These are phyloP conservation scores for Fennellomyces sp. DNA, from an alignment of 371 early-diverging fungal genomes.

Conservation along the genomic window DNA sequence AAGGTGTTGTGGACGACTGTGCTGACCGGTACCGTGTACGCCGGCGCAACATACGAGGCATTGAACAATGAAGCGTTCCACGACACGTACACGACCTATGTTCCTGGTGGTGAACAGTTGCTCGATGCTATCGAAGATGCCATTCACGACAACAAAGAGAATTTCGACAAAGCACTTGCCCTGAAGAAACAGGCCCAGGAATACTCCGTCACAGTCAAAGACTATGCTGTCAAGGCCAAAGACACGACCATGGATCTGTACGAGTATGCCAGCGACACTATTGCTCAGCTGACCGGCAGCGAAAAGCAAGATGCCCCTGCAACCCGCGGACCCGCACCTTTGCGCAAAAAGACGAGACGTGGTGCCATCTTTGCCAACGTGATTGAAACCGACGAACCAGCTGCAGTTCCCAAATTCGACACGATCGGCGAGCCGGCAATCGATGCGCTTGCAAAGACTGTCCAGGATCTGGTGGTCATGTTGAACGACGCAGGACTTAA, in stretches of 20 bases:
- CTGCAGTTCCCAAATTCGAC: conserved; percentile 23
- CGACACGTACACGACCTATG: conserved; percentile 45
- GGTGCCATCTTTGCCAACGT: conserved; percentile 36
- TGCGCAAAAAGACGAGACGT: neutral
- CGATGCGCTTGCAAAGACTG: conserved; percentile 35
- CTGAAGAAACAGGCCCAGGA: conserved; percentile 22
- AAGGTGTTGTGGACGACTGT: conserved; percentile 34
- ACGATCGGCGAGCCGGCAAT: conserved; percentile 17
- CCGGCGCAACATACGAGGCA: conserved; percentile 45
- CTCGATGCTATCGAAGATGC: conserved; percentile 45
- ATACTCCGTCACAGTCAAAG: conserved; percentile 16
- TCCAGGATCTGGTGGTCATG: conserved; percentile 29
- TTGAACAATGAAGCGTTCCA: conserved; percentile 46
- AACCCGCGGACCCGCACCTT: conserved; percentile 9
- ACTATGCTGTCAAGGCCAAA: conserved; percentile 22
- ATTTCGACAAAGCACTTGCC: conserved; percentile 23
- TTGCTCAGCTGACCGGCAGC: conserved; percentile 36
- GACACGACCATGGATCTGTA: conserved; percentile 40
- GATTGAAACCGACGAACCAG: conserved; percentile 25
- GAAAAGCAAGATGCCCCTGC: conserved; percentile 21
- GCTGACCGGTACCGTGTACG: conserved; percentile 32
- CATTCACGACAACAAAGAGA: conserved; percentile 27
- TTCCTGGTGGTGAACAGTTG: conserved; percentile 46
- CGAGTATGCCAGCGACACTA: conserved; percentile 36
- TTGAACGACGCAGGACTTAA: conserved; percentile 46